Evolutionary conservation across 352 stramenopile genomes (phyloP).

Genomic region (Achlya hypogyna): DNA sequence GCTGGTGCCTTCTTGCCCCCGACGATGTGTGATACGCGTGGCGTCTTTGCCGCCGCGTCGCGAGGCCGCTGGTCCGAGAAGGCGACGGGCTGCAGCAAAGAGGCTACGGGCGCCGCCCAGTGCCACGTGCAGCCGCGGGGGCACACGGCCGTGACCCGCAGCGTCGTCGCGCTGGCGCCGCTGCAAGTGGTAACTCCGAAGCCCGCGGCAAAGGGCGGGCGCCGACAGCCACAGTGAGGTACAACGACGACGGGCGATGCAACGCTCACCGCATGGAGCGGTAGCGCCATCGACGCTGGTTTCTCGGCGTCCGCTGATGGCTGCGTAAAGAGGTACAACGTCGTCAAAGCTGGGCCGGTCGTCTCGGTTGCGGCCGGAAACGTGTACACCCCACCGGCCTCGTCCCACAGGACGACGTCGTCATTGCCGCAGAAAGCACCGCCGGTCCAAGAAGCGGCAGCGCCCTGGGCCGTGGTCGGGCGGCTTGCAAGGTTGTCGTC

Average conservation of each 20-base stretch:
- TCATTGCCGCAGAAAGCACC: slow-evolving; percentile 56
- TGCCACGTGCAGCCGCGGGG: neutral
- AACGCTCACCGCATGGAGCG: slow-evolving; percentile 27
- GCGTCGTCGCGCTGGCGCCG: neutral
- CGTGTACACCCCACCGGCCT: slow-evolving; percentile 49
- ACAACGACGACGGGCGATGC: slow-evolving; percentile 47
- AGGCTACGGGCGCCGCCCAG: neutral
- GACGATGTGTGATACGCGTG: neutral
- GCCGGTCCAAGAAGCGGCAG: slow-evolving; percentile 44
- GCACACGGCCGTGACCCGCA: slow-evolving; percentile 1
- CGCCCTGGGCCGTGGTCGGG: slow-evolving; percentile 15
- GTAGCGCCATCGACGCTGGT: slow-evolving; percentile 22
- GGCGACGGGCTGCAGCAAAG: neutral
- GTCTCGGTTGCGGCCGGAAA: slow-evolving; percentile 26
- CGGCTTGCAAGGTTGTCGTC: slow-evolving; percentile 24
- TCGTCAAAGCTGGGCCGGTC: neutral
- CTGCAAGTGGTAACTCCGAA: neutral
- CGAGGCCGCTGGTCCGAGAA: neutral
- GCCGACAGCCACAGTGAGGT: slow-evolving; percentile 54
- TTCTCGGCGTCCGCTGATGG: neutral
- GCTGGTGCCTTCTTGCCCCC: neutral
- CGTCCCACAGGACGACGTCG: slow-evolving; percentile 59
- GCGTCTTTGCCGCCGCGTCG: neutral
- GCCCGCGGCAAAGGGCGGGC: slow-evolving; percentile 26
- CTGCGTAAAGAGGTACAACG: neutral